These are phyloP conservation scores for Metarhizium album DNA, from an alignment of 2,329 filamentous ascomycete genomes.

Conservation along the genomic window DNA sequence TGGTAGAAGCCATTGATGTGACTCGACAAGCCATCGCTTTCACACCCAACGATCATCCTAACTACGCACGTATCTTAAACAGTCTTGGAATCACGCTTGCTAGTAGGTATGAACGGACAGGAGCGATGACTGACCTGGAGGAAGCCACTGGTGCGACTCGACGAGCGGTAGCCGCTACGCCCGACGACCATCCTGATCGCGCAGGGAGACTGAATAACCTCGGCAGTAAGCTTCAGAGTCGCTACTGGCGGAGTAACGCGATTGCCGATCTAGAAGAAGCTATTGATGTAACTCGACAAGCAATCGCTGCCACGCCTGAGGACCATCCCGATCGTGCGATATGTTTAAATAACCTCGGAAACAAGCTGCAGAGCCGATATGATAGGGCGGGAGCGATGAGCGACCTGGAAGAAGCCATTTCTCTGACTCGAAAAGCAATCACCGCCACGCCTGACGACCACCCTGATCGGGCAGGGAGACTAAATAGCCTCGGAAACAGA, in stretches of 20 bases:
- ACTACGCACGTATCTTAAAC: background rate
- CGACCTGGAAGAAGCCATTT: conserved; percentile 6
- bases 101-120: background rate
- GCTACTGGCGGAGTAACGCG: background rate
- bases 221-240: background rate
- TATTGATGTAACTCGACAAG: background rate
- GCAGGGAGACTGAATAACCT: background rate
- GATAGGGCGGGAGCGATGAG: conserved; percentile 3
- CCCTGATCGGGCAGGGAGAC: background rate
- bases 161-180: background rate
- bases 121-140: background rate
- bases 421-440: conserved; percentile 1
- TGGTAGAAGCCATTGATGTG: conserved; percentile 4
- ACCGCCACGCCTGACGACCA: background rate
- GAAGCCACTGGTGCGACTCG: background rate
- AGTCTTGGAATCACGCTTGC: background rate
- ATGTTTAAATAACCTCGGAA: background rate
- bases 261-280: background rate
- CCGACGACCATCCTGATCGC: background rate
- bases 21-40: conserved; percentile 1
- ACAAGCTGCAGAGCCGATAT: conserved; percentile 1
- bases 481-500: background rate
- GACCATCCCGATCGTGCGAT: background rate
- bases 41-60: background rate
- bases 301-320: background rate